These are phyloP conservation scores for Chlorella sp. DNA, from an alignment of 139 green algal species.

Conservation along the genomic window DNA sequence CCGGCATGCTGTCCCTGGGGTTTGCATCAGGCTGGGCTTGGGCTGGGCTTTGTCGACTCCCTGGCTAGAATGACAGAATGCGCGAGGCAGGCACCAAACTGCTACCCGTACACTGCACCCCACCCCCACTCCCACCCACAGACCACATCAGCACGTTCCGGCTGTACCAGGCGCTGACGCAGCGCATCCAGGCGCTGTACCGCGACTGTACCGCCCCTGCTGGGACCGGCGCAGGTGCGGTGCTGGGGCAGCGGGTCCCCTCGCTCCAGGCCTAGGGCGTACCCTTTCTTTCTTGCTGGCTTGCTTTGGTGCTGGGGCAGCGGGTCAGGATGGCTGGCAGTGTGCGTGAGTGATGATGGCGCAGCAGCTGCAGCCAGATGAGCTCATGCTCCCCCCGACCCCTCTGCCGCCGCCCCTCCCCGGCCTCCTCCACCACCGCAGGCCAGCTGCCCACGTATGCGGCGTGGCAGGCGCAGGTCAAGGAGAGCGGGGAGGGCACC, in stretches of 20 bases:
- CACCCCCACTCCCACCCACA: neutral
- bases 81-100: no score
- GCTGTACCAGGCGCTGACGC: constrained; percentile 47
- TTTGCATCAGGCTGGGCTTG: neutral
- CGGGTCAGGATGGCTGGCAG: no score
- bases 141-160: constrained; percentile 42
- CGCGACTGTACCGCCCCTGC: no score
- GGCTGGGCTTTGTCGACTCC: neutral
- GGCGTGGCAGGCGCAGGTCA: constrained; percentile 24
- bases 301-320: no score
- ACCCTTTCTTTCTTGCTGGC: no score
- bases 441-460: constrained; percentile 42
- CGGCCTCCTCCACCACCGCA: neutral
- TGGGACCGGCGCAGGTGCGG: no score
- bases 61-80: no score
- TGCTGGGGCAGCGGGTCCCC: no score
- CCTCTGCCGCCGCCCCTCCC: neutral
- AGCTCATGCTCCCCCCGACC: no score
- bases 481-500: constrained; percentile 9
- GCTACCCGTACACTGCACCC: neutral
- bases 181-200: constrained; percentile 30
- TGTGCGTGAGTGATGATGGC: no score
- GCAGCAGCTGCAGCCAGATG: no score
- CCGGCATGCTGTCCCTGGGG: neutral
- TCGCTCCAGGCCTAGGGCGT: no score